Conservation (phyloP, 345 rosid genomes). For the Arabis alpina region DNA sequence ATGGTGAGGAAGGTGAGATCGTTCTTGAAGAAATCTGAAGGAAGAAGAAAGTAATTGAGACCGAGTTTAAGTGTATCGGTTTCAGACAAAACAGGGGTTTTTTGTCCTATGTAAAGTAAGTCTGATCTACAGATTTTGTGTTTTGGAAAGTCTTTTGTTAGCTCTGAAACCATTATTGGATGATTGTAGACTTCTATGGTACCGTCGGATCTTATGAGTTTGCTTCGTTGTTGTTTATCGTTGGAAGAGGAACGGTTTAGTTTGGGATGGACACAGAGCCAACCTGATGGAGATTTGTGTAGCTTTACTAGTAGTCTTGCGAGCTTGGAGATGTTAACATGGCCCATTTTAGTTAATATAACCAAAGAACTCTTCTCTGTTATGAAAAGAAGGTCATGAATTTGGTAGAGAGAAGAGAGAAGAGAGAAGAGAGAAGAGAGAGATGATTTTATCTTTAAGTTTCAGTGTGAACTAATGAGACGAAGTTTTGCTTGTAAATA, state of each 20-base stretch:
- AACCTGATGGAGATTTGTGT: constrained; percentile 36
- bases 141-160: constrained; percentile 67
- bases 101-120: constrained; percentile 79
- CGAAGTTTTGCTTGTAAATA: constrained; percentile 33
- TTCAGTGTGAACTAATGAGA: constrained; percentile 39
- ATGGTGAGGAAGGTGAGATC: constrained; percentile 70
- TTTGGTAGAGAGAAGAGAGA: neutral
- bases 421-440: constrained; percentile 1
- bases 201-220: constrained; percentile 74
- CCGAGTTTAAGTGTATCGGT: constrained; percentile 75
- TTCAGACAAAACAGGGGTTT: constrained; percentile 67
- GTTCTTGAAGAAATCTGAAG: constrained; percentile 66
- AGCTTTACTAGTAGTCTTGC: constrained; percentile 41
- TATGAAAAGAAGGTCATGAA: constrained; percentile 16
- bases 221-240: constrained; percentile 39
- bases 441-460: too few species aligned
- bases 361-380: neutral
- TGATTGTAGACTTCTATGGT: constrained; percentile 58
- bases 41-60: constrained; percentile 78
- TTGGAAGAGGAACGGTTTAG: constrained; percentile 16
- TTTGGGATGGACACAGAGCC: constrained; percentile 42
- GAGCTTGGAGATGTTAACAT: constrained; percentile 39
- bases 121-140: constrained; percentile 82
- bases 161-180: constrained; percentile 62
- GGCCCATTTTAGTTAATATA: constrained; percentile 31